These are phyloP conservation scores for Aphanoascus verrucosus DNA, from an alignment of 2,329 filamentous ascomycete genomes.

Conservation along the genomic window DNA sequence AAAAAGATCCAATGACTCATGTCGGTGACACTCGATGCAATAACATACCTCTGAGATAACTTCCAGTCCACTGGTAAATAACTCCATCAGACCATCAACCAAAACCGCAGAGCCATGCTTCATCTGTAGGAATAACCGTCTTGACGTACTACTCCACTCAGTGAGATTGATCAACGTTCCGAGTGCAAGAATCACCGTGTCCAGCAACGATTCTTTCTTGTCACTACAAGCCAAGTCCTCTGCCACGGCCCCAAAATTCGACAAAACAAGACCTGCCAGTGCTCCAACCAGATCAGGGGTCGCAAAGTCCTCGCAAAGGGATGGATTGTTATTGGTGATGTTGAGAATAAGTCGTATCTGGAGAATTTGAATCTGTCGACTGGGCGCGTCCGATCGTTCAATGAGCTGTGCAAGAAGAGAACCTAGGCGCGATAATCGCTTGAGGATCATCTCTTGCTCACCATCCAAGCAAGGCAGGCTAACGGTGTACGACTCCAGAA, in stretches of 20 bases:
- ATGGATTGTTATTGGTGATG: slow-evolving; percentile 67
- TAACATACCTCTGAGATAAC: slow-evolving; percentile 54
- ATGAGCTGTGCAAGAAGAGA: slow-evolving; percentile 27
- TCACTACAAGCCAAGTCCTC: slow-evolving; percentile 23
- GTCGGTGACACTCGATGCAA: neutral
- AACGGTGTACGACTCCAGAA: slow-evolving; percentile 31
- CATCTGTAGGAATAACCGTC: slow-evolving; percentile 39
- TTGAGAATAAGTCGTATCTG: slow-evolving; percentile 68
- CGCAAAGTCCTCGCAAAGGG: slow-evolving; percentile 59
- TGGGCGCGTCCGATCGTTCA: slow-evolving; percentile 14
- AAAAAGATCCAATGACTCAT: slow-evolving; percentile 7
- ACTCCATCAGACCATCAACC: slow-evolving; percentile 49
- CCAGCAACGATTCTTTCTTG: slow-evolving; percentile 50
- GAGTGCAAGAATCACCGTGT: slow-evolving; percentile 65
- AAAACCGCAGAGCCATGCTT: slow-evolving; percentile 22
- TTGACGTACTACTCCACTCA: slow-evolving; percentile 59
- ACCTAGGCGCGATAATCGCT: slow-evolving; percentile 29
- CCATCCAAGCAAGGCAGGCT: slow-evolving; percentile 21
- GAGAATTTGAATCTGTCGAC: slow-evolving; percentile 25
- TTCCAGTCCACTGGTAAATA: slow-evolving; percentile 59
- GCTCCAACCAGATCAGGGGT: slow-evolving; percentile 28
- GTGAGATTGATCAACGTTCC: slow-evolving; percentile 81
- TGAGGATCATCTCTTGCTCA: slow-evolving; percentile 22
- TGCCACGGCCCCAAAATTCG: slow-evolving; percentile 24
- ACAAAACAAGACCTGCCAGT: slow-evolving; percentile 29